A percentile compares a stretch with the other conserved stretches of the same genome.
Conservation (phyloP, 805 yeast species). For the Candida cerambycidarum region DNA sequence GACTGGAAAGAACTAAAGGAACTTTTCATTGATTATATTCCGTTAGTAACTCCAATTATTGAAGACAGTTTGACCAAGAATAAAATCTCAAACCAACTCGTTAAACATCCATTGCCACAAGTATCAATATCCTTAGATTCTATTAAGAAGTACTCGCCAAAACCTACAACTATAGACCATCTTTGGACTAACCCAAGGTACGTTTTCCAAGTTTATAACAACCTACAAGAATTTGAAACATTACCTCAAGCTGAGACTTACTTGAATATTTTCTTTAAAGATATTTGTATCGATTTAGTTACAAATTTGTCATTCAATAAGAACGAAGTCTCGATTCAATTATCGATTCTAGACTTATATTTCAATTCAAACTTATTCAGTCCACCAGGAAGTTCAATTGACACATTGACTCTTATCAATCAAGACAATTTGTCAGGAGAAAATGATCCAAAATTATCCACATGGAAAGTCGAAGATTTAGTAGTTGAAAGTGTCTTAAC, state of each 20-base stretch:
- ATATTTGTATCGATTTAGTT: conserved; percentile 70
- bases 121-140: conserved; percentile 21
- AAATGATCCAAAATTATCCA: conserved; percentile 50
- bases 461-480: conserved; percentile 90
- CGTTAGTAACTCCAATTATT: conserved; percentile 32
- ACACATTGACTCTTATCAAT: conserved; percentile 50
- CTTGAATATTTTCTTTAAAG: conserved; percentile 61
- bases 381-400: conserved; percentile 73
- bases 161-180: conserved; percentile 46
- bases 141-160: conserved; percentile 17
- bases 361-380: conserved; percentile 56
- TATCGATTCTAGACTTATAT: conserved; percentile 69
- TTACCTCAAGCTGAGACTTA: conserved; percentile 41
- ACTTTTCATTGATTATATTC: conserved; percentile 34
- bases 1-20: conserved; percentile 40
- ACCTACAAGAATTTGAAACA: conserved; percentile 59
- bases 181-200: conserved; percentile 67
- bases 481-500: conserved; percentile 80
- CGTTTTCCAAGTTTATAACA: conserved; percentile 58
- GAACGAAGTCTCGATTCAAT: conserved; percentile 79
- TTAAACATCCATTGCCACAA: conserved; percentile 43
- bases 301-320: conserved; percentile 86
- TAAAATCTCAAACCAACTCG: conserved; percentile 37
- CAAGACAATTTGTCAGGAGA: conserved; percentile 44
- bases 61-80: conserved; percentile 33